Evolutionary conservation across 176 grass and related monocot genomes (phyloP).

Genomic region (Cenchrus americanus): DNA sequence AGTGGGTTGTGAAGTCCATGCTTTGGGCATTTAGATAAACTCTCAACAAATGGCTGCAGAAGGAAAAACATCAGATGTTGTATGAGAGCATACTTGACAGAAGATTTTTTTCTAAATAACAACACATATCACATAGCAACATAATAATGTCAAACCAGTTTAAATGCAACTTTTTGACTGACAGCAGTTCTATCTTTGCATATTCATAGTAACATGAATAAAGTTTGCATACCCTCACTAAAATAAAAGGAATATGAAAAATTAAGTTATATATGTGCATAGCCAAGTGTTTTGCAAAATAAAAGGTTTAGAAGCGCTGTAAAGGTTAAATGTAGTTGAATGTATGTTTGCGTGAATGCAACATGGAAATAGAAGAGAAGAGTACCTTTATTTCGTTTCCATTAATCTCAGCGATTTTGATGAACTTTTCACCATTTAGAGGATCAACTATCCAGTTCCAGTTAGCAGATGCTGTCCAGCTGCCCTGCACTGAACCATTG

Average conservation of each 20-base stretch:
- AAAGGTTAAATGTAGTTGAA: background rate
- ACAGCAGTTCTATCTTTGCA: background rate
- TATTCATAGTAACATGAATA: background rate
- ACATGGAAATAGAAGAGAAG: conserved; percentile 5
- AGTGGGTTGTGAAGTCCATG: conserved; percentile 97
- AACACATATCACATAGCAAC: background rate
- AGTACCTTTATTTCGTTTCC: conserved; percentile 79
- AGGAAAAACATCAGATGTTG: background rate
- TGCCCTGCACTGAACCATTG: conserved; percentile 78
- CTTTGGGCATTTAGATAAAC: conserved; percentile 88
- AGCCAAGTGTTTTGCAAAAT: background rate
- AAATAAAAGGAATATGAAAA: background rate
- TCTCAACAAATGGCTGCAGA: conserved; percentile 79
- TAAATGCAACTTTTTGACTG: background rate
- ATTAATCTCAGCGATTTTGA: conserved; percentile 79
- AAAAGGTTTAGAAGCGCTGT: background rate
- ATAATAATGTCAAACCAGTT: background rate
- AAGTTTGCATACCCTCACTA: background rate
- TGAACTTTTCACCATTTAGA: conserved; percentile 87
- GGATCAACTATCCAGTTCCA: conserved; percentile 85
- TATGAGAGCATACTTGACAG: conserved; percentile 7
- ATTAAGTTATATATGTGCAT: background rate
- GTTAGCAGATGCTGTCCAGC: conserved; percentile 66
- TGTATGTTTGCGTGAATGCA: background rate
- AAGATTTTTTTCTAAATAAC: background rate